Conservation (phyloP, 2,329 filamentous ascomycete genomes). For the Venturia aucupariae region DNA sequence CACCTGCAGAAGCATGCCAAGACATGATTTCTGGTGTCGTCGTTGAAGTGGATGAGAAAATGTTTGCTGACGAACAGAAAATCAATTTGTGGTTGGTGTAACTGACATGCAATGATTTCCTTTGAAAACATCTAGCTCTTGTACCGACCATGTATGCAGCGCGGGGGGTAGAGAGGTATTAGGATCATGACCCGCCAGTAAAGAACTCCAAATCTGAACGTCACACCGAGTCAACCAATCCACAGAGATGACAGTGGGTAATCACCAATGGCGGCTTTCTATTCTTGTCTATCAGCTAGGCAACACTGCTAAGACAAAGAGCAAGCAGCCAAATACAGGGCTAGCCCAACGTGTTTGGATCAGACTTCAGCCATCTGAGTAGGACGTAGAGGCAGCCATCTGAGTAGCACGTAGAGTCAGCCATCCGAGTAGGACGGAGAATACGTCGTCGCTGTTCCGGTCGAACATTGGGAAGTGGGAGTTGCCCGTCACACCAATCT, state of each 20-base stretch:
- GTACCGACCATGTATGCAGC: no score
- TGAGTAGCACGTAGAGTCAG: no score
- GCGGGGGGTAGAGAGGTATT: no score
- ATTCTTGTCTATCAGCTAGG: background rate
- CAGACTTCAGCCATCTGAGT: no score
- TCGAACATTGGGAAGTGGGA: constrained; percentile 16
- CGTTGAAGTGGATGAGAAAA: no score
- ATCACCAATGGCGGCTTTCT: background rate
- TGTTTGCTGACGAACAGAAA: no score
- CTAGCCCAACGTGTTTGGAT: background rate
- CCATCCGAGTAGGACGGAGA: constrained; percentile 4
- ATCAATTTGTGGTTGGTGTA: no score
- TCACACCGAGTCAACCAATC: background rate
- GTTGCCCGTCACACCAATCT: constrained; percentile 11
- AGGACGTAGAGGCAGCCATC: no score
- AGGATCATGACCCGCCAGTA: background rate
- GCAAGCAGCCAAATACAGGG: background rate
- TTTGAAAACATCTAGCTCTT: no score
- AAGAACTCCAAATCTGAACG: background rate
- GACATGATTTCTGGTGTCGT: no score
- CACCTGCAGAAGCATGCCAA: background rate
- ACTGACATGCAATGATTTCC: no score
- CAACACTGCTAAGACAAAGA: no score
- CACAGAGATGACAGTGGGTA: background rate
- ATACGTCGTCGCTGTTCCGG: constrained; percentile 14